Percentiles rank a stretch among this genome's conserved stretches.
phyloP scores from a whole-genome alignment of 495 filamentous ascomycete genomes.

The Penicillium cataractarum region DNA sequence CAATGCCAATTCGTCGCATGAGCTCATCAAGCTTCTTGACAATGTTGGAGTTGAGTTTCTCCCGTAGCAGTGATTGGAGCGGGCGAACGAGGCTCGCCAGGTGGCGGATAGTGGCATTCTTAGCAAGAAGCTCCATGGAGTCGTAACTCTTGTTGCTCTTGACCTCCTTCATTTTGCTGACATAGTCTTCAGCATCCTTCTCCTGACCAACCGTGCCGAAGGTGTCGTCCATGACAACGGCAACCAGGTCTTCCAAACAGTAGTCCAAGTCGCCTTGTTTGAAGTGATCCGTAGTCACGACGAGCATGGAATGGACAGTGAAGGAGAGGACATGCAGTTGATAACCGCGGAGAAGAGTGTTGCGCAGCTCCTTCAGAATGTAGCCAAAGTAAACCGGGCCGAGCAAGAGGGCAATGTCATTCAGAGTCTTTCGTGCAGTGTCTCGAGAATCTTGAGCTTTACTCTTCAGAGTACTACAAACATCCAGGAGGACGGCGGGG shows the following conservation, averaged over 20 bases:
- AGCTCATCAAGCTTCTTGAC: constrained; percentile 90
- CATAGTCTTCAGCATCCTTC: constrained; percentile 95
- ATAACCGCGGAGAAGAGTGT: constrained; percentile 78
- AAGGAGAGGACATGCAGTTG: constrained; percentile 96
- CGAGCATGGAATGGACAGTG: constrained; percentile 89
- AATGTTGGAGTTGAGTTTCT: constrained; percentile 79
- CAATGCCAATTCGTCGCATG: constrained; percentile 77
- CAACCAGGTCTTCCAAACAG: constrained; percentile 74
- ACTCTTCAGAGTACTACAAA: constrained; percentile 89
- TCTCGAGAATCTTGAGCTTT: constrained; percentile 87
- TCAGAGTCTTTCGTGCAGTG: constrained; percentile 83
- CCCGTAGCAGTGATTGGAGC: constrained; percentile 72
- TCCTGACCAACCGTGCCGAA: constrained; percentile 96
- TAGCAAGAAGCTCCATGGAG: constrained; percentile 92
- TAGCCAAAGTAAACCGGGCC: constrained; percentile 86
- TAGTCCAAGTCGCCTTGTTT: constrained; percentile 86
- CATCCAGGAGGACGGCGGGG: constrained; percentile 83
- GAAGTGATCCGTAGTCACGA: constrained; percentile 72
- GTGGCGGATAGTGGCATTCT: constrained; percentile 70
- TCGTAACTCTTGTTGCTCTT: constrained; percentile 98
- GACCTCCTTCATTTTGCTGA: constrained; percentile 94
- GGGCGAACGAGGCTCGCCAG: constrained; percentile 78
- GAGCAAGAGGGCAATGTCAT: constrained; percentile 75
- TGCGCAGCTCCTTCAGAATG: constrained; percentile 87
- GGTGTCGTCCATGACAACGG: constrained; percentile 94